Evolutionary conservation across 257 asterid species (phyloP), one percentile per base, ranked within the genome.

Genomic region (Verbena officinalis): DNA sequence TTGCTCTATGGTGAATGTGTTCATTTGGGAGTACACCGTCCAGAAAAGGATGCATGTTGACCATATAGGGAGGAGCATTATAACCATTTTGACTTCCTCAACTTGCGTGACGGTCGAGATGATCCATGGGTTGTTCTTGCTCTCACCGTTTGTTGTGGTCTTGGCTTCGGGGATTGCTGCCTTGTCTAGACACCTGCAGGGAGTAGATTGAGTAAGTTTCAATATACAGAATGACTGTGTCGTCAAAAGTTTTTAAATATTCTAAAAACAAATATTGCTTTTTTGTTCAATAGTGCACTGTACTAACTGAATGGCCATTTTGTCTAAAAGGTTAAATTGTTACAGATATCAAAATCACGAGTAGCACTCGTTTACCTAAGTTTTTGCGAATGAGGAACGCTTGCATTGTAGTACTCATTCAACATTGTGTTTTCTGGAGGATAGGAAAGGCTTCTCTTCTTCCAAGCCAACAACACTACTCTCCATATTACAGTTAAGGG

Each of bases 21-120:
- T 88, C 97, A 91, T 88, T 36, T 91, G 97, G 39, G 97, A 88
- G 82, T 88, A 91, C 0, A 88, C 85, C 48, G 96, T 88, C 96
- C 96, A 88, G 74, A 91, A 88, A 31, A 84, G 93, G 23, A 91
- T 91, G 77, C 86, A 82, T 0, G 97, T 88, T 1, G 91, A 84
- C 97, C 97, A 91, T 62, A 91, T 84, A 10, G 97, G 98, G 43
- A 91, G 78, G 34, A 91, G 91, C 80, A 76, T 86, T 17, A 80
- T 42, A 12, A 91, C 91, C 94, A 86, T 82, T 51, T 91, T 91
- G 65, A 91, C 95, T 75, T 91, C 95, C 72, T 88, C 98, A 0
- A 88, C 95, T 59, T 86, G 84, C 0, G 90, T 83, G 1, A 91
- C 89, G 0, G 94, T 84, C 4, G 93, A 81, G 44, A 68, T 76